Evolutionary conservation across 2,329 filamentous ascomycete species (phyloP).

Genomic region (Colletotrichum chrysophilum): DNA sequence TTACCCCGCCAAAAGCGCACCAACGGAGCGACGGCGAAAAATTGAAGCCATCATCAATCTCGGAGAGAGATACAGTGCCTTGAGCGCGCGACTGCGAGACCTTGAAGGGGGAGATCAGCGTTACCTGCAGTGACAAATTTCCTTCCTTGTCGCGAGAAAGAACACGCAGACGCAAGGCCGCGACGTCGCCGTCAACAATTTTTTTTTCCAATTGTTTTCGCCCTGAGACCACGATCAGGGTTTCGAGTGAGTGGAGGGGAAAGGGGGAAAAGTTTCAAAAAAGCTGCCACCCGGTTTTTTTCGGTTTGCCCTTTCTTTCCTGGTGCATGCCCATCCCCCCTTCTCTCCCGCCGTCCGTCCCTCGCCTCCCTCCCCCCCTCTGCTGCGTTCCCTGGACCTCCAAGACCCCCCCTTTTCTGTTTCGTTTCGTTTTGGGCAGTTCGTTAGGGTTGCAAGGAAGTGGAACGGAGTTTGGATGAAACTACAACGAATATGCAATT

Average conservation of each 20-base stretch:
- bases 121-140: neutral
- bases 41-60: neutral
- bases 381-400: neutral
- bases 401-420: neutral
- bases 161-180: neutral
- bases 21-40: neutral
- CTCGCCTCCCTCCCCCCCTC: neutral
- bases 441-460: conserved; percentile 19
- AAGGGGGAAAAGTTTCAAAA: neutral
- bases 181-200: neutral
- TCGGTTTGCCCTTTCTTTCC: neutral
- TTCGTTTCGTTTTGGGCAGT: conserved; percentile 18
- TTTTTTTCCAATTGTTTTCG: neutral
- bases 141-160: neutral
- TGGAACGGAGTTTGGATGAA: neutral
- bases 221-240: neutral
- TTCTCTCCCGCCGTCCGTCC: neutral
- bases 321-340: neutral
- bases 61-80: neutral
- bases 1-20: neutral
- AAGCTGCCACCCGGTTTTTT: neutral
- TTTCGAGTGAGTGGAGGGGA: neutral
- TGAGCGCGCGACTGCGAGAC: neutral
- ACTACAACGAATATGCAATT: conserved; percentile 5
- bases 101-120: neutral